Conservation (phyloP, 139 green algal genomes). For the Edaphochlamys debaryana region DNA sequence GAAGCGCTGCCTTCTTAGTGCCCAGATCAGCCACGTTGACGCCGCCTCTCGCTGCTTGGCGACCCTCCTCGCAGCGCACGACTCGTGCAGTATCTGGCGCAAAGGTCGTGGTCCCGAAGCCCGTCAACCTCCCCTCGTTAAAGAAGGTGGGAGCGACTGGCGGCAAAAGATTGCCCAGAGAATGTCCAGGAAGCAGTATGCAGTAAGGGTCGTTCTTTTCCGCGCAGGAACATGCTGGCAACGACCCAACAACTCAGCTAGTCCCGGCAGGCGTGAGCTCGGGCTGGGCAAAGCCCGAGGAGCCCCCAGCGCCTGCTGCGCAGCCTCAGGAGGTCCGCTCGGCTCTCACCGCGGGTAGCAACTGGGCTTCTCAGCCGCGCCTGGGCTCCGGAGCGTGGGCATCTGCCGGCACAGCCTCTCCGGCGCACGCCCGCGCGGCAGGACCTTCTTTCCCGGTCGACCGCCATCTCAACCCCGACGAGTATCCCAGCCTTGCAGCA, state of each 20-base stretch:
- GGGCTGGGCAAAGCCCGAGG: slow-evolving; percentile 67
- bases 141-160: slow-evolving; percentile 84
- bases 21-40: slow-evolving; percentile 19
- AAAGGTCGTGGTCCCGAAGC: slow-evolving; percentile 83
- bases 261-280: slow-evolving; percentile 62
- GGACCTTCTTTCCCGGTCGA: slow-evolving; percentile 40
- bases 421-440: neutral
- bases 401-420: slow-evolving; percentile 9
- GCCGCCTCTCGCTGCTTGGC: neutral
- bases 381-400: slow-evolving; percentile 23
- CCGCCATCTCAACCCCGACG: slow-evolving; percentile 72
- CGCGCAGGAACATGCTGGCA: slow-evolving; percentile 84
- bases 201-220: no score
- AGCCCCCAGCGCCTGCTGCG: slow-evolving; percentile 34
- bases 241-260: slow-evolving; percentile 78
- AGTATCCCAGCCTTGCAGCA: slow-evolving; percentile 79
- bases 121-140: slow-evolving; percentile 85
- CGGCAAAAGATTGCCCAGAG: no score
- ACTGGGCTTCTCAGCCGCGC: slow-evolving; percentile 66
- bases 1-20: no score
- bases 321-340: slow-evolving; percentile 41
- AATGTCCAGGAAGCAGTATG: no score
- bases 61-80: slow-evolving; percentile 58
- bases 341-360: slow-evolving; percentile 59
- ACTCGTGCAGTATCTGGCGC: slow-evolving; percentile 46